Evolutionary conservation across 805 yeast species (phyloP), one percentile per base, ranked within the genome.

Genomic region (Candida hispaniensis): DNA sequence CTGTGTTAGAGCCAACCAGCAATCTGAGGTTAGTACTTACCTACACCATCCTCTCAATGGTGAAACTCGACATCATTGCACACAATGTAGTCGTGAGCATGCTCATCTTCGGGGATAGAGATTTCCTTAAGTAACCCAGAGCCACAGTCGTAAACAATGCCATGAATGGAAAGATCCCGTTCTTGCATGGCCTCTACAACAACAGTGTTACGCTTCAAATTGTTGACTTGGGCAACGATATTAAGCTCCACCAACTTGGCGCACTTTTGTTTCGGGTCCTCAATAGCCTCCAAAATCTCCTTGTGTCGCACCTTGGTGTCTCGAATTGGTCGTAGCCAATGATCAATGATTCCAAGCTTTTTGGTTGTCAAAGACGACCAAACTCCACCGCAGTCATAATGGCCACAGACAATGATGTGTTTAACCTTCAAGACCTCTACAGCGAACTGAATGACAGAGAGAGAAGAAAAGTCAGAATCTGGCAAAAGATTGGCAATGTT

Each of bases 311-410:
- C 79, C 49, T 81, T 65, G 35, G 81, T 68, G 35, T 75, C 79
- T 47, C 78, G 63, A 62, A 75, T 47, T 68, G 77, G 47, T 63
- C 55, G 67, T 39, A 79, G 63, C 86, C 86, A 79, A 34, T 73
- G 73, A 48, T 76, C 82, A 46, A 86, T 56, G 7, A 70, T 71
- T 19, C 85, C 85, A 19, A 75, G 63, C 46, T 67, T 67, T 47
- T 73, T 70, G 40, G 71, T 64, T 2, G 75, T 66, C 30, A 86
- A 59, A 6, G 85, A 73, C 14, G 93, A 83, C 73, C 80, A 73
- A 33, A 82, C 73, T 18, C 95, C 96, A 32, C 94, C 95, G 65
- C 97, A 86, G 56, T 82, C 93, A 18, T 91, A 79, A 59, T 86
- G 97, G 3, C 96, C 97, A 58, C 94, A 81, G 5, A 86, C 79